Evolutionary conservation across 768 basidiomycete species (phyloP).

Genomic region (Heimioporus sp.): DNA sequence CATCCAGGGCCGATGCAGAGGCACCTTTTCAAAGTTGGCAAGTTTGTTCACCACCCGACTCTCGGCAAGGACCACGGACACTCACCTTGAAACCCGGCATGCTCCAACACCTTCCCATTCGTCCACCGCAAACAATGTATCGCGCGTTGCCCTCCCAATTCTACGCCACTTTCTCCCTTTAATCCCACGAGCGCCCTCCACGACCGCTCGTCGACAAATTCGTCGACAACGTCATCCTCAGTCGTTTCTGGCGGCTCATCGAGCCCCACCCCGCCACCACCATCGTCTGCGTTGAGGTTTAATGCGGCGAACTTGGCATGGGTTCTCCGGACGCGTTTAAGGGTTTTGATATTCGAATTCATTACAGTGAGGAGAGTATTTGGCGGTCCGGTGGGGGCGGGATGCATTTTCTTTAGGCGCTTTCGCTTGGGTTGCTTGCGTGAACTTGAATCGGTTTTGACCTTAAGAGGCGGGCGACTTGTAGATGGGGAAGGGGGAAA

Average conservation of each 20-base stretch:
- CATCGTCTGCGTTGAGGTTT: conserved; percentile 33
- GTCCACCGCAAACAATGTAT: conserved; percentile 69
- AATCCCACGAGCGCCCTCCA: conserved; percentile 42
- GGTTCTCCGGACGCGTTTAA: conserved; percentile 69
- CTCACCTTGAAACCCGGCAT: conserved; percentile 89
- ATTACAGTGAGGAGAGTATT: conserved; percentile 62
- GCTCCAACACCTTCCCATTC: conserved; percentile 77
- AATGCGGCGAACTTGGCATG: conserved; percentile 70
- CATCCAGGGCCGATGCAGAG: conserved; percentile 73
- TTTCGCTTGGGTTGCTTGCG: conserved; percentile 19
- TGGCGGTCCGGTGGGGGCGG: conserved; percentile 24
- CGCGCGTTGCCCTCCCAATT: conserved; percentile 60
- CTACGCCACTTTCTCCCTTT: conserved; percentile 32
- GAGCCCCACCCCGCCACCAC: conserved; percentile 31
- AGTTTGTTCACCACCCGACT: conserved; percentile 1
- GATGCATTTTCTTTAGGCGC: conserved; percentile 21
- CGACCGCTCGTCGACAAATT: conserved; percentile 55
- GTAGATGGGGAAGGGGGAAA: conserved; percentile 23
- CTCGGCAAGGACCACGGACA: conserved; percentile 3
- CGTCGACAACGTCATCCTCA: conserved; percentile 27
- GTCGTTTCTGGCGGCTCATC: conserved; percentile 35
- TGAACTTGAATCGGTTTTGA: conserved; percentile 12
- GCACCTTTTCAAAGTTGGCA: conserved; percentile 47
- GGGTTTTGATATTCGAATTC: conserved; percentile 74
- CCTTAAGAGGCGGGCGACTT: conserved; percentile 3